phyloP scores from a whole-genome alignment of 345 rosid genomes.

The Pistacia atlantica region DNA sequence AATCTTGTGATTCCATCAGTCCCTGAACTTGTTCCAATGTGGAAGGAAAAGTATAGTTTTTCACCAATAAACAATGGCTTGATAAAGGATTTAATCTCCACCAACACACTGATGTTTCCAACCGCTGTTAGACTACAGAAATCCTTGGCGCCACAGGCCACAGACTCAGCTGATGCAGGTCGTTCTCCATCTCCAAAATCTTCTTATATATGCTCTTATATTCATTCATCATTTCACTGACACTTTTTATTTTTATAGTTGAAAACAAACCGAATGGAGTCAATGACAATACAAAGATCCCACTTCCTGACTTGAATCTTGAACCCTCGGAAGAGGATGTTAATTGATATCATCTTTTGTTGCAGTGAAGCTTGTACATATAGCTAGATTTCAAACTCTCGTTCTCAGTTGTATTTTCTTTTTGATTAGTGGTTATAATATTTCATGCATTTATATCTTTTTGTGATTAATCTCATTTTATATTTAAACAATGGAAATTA shows the following conservation, averaged over 20 bases:
- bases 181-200: neutral
- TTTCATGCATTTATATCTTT: no score
- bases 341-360: neutral
- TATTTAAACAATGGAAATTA: no score
- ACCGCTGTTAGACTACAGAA: conserved; percentile 20
- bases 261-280: neutral
- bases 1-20: conserved; percentile 36
- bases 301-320: neutral
- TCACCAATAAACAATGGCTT: neutral
- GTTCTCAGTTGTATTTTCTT: no score
- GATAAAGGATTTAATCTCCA: neutral
- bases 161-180: neutral
- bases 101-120: conserved; percentile 19
- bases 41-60: conserved; percentile 25
- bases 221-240: neutral
- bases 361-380: no score
- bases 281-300: neutral
- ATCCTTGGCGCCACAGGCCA: neutral
- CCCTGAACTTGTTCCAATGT: conserved; percentile 14
- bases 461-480: no score
- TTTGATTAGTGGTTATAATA: no score
- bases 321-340: neutral
- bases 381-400: no score
- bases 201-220: no score
- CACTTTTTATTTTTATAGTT: neutral